Conservation (phyloP, 441 rosid species). For the Daphne laureola region DNA sequence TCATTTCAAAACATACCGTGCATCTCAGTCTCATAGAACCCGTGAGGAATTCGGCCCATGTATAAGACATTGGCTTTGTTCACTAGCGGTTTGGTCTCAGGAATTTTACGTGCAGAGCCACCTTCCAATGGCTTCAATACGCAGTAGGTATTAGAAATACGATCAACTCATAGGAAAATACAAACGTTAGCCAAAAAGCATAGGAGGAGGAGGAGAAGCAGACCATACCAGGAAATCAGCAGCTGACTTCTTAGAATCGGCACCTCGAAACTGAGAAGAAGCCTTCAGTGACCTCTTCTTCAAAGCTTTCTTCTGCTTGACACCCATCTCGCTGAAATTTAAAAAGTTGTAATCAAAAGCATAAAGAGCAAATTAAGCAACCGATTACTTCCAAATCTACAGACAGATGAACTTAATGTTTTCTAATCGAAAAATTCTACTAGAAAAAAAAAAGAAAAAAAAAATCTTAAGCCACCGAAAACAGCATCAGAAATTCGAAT, state of each 20-base stretch:
- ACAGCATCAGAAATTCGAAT: no score
- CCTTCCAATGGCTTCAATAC: slow-evolving; percentile 71
- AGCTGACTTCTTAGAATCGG: slow-evolving; percentile 26
- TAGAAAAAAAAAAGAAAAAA: no score
- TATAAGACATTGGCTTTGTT: slow-evolving; percentile 57
- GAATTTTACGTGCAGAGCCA: slow-evolving; percentile 50
- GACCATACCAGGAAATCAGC: slow-evolving; percentile 67
- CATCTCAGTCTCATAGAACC: slow-evolving; percentile 87
- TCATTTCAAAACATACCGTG: slow-evolving; percentile 31
- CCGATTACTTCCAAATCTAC: no score
- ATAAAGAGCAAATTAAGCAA: no score
- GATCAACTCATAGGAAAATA: not conserved
- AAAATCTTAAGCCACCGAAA: no score
- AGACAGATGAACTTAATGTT: no score
- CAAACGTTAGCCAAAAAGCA: not conserved
- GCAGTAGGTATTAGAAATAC: not conserved
- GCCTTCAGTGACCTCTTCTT: slow-evolving; percentile 53
- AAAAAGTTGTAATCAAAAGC: no score
- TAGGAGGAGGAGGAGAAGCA: not conserved
- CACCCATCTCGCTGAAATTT: slow-evolving; percentile 38
- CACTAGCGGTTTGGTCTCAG: slow-evolving; percentile 20
- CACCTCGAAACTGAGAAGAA: slow-evolving; percentile 21
- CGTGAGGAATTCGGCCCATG: slow-evolving; percentile 86
- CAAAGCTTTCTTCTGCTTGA: slow-evolving; percentile 61
- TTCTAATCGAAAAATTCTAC: no score